Conservation (phyloP, 1,139 yeast genomes). For the Suhomyces ambrosiae region DNA sequence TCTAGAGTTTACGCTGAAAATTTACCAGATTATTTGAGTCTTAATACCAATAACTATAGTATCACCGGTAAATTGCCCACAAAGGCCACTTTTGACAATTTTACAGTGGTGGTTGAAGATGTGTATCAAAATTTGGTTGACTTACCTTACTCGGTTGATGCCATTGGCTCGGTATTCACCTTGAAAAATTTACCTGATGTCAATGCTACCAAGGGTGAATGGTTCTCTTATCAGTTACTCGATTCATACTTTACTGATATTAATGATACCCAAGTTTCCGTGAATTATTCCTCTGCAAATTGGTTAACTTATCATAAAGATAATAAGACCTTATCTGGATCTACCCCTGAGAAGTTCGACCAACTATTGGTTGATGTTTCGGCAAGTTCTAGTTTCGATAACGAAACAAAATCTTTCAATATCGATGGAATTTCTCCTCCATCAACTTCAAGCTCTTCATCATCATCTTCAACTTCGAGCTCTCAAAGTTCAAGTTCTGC, state of each 20-base stretch:
- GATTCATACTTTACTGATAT: slow-evolving; percentile 57
- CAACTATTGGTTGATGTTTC: slow-evolving; percentile 50
- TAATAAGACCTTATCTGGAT: slow-evolving; percentile 71
- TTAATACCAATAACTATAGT: slow-evolving; percentile 43
- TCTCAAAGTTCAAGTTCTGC: slow-evolving; percentile 25
- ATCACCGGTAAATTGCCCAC: slow-evolving; percentile 65
- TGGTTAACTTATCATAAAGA: slow-evolving; percentile 68
- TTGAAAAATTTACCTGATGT: slow-evolving; percentile 52
- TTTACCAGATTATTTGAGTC: slow-evolving; percentile 63
- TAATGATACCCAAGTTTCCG: slow-evolving; percentile 51
- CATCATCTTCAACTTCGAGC: slow-evolving; percentile 20
- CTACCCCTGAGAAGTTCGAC: slow-evolving; percentile 62
- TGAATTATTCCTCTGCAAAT: slow-evolving; percentile 37
- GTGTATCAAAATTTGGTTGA: slow-evolving; percentile 64
- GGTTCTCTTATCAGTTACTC: slow-evolving; percentile 55
- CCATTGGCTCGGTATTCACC: slow-evolving; percentile 56
- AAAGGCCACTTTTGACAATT: slow-evolving; percentile 42
- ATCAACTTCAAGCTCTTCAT: slow-evolving; percentile 18
- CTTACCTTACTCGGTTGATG: slow-evolving; percentile 54
- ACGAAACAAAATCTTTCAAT: slow-evolving; percentile 46
- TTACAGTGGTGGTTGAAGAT: slow-evolving; percentile 64
- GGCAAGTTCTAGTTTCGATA: slow-evolving; percentile 47
- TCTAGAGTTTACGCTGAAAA: slow-evolving; percentile 49
- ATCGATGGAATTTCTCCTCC: slow-evolving; percentile 54
- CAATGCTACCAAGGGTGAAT: slow-evolving; percentile 66